Base-by-base conservation (phyloP, 768 basidiomycete species). In the Cyclocybe cylindracea region DNA sequence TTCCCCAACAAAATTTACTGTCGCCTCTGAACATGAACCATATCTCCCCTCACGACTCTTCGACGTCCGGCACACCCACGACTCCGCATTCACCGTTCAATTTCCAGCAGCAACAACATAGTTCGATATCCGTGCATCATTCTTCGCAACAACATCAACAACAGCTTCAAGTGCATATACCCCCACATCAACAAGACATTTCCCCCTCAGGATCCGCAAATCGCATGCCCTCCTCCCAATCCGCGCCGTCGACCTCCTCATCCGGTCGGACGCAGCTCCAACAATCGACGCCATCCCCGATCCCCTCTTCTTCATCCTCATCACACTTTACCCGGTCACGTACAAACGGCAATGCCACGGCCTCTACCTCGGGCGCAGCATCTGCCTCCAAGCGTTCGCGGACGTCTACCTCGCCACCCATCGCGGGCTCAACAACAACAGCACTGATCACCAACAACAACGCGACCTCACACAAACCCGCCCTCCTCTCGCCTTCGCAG, bases 401-500 rank as follows among this genome's bases (percentile, higher is more conserved):
- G 18, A 19, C 55, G 19, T 50, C 55, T 10, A 48, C 57, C 2
- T 46, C 44, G 2, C 52, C 57, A 50, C 35, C 14, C 11, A 13
- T 13, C 46, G 32, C 36, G 32, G 36, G 38, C 36, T 14, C 53
- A 48, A 24, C 63, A 55, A 45, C 50, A 13, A 43, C 45, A 16
- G n/a, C 52, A 38, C 10, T 46, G n/a, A 13, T 24, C 13, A 39
- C 29, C 42, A 18, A 39, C 46, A 6, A 14, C 43, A 19, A 14
- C 49, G 10, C 24, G 5, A 3, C 24, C 5, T 16, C 54, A 42
- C 61, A 14, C 44, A 80, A 78, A 54, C 75, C 74, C 31, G 63
- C 78, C 1, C 76, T 94, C 19, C 78, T 95, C 19, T 86, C 87
- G 1, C 83, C 89, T 0, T 85, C 87, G 2, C 91, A 94, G 75